These are phyloP conservation scores for Zhuliangozyma parablackwelliae DNA, from an alignment of 1,139 yeast species.

Conservation along the genomic window DNA sequence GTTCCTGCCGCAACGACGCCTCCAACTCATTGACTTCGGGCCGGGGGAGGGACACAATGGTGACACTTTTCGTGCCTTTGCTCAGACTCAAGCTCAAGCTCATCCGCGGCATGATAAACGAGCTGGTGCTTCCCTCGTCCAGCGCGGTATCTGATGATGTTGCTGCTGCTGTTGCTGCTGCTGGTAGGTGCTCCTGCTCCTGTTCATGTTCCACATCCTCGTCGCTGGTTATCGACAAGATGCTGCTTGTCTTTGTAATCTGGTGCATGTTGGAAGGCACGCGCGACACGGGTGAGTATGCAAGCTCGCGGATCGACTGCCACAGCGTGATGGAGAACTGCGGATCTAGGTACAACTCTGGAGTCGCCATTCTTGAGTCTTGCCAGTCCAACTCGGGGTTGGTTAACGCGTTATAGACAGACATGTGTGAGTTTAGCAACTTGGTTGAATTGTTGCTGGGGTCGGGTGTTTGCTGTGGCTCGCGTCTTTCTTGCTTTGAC, in stretches of 20 bases:
- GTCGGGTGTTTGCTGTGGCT: no score
- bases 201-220: conserved; percentile 21
- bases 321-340: conserved; percentile 17
- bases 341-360: conserved; percentile 9
- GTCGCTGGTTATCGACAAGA: conserved; percentile 6
- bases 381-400: conserved; percentile 40
- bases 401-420: conserved; percentile 35
- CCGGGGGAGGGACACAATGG: conserved; percentile 12
- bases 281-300: no score
- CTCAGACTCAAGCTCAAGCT: conserved; percentile 17
- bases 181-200: conserved; percentile 42
- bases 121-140: conserved; percentile 11
- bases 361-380: conserved; percentile 10
- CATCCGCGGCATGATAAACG: conserved; percentile 40
- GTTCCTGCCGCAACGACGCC: neutral
- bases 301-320: conserved; percentile 23
- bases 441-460: no score
- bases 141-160: conserved; percentile 26
- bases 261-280: conserved; percentile 2
- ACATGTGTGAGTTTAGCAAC: conserved; percentile 36
- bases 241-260: conserved; percentile 4
- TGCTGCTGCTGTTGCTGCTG: no score
- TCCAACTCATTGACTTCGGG: neutral
- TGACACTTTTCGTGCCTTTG: no score
- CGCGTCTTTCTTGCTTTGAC: no score